Base-by-base conservation (phyloP, 169 alveolate genomes). In the Blepharisma undulans region DNA sequence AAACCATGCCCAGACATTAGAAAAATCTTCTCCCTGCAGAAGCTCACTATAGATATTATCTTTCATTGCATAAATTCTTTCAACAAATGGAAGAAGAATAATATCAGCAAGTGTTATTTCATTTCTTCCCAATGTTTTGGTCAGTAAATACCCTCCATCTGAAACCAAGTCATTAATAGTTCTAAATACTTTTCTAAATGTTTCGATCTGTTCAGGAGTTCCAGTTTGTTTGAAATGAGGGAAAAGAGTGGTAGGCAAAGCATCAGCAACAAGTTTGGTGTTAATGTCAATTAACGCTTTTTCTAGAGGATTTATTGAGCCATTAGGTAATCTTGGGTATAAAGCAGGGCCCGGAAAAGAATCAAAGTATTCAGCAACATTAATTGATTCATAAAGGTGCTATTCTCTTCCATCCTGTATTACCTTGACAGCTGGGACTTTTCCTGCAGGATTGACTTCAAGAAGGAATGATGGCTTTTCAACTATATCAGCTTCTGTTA, bases 331-430 rank as follows among this genome's bases (percentile, higher is more conserved):
- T 48, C 76, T 82, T 21, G 76, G 76, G 72, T 86, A 86, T 6
- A 86, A 25, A 86, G 84, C 22, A 2, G 80, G 84, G 29, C 91
- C 91, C 71, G 91, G 91, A 29, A 86, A 72, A 1, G 91, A 86
- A 33, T 86, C 91, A 4, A 86, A 33, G 22, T 29, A 86, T 32
- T 86, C 61, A 6, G 72, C 61, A 30, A 86, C 84, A 25, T 2
- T 2, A 4, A 10, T 4, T 18, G 84, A 71, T 3, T 86, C 84
- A 25, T 4, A 30, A 21, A 86, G 80, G 25, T 72, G 25, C 8
- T 27, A 60, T 21, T 27, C 29, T 32, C 10, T 27, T 27, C 72
- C 48, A 12, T 60, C 72, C 25, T n/a, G 66, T 16, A 27, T 8
- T 16, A 66, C 48, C n/a, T 4, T 22, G 48, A 86, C 18, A 3